Evolutionary conservation across 257 asterid genomes (phyloP).

Genomic region (Cordia subcordata): DNA sequence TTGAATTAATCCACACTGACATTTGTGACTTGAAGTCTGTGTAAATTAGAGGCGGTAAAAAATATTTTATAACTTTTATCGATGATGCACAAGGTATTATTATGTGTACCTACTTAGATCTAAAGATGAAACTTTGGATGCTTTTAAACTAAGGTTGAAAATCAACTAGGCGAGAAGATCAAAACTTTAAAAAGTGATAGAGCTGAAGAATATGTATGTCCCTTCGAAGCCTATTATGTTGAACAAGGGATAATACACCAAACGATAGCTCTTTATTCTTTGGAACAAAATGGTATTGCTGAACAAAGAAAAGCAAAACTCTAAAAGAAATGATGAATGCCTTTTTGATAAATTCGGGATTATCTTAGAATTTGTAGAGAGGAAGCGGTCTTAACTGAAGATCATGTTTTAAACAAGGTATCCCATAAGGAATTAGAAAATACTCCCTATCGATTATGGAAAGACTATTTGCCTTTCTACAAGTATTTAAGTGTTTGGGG

Average conservation of each 20-base stretch:
- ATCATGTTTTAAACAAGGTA: neutral
- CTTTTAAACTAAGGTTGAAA: neutral
- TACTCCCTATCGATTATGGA: neutral
- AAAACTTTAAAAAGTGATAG: no score
- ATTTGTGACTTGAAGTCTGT: neutral
- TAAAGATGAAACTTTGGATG: neutral
- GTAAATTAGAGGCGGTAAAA: neutral
- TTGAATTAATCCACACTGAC: neutral
- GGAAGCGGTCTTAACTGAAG: neutral
- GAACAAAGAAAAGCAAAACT: no score
- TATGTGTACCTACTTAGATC: neutral
- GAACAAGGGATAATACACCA: neutral
- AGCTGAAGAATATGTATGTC: neutral
- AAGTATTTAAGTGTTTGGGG: neutral
- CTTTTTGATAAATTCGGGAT: neutral
- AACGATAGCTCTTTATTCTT: neutral
- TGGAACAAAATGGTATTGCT: neutral
- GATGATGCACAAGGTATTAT: neutral
- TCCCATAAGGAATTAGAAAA: neutral
- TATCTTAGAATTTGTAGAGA: conserved; percentile 5
- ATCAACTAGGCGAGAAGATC: neutral
- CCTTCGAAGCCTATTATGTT: neutral
- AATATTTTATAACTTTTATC: neutral
- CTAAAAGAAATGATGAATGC: no score
- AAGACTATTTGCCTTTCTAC: neutral